Evolutionary conservation across 352 stramenopile species (phyloP), one percentile per base, ranked within the genome.

Genomic region (Phytophthora sp.): DNA sequence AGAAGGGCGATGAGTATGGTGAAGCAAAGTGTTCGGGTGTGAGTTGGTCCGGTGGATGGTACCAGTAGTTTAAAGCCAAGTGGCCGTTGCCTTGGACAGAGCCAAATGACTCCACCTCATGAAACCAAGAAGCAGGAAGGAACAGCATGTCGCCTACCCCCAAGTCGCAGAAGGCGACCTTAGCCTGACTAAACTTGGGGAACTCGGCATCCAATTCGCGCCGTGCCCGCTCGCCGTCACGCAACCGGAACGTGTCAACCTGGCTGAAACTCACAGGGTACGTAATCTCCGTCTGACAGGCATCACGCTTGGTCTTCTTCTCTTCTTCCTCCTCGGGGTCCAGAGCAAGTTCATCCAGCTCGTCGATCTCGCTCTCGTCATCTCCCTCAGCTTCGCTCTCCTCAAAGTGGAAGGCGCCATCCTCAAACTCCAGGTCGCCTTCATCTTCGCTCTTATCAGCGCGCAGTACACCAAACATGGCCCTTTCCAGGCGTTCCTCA

Each of bases 111-210:
- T 90, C 90, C 9, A 99, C 97, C 64, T 99, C 93, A 71, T 99
- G 97, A 73, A 99, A 99, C 97, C 97, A 99, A 8, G 93, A 97
- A 13, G 96, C 95, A 33, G 97, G 97, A 20, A 99, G 79, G 62
- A 98, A 99, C 12, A 99, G 76, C 77, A 98, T 98, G 45, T 99
- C 83, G n/a, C 96, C 97, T 18, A 80, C 89, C 31, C 86, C 64
- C 21, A 99, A 58, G 36, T 97, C 80, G 49, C 84, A 92, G 41
- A 86, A 88, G 2, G 83, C 82, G 11, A 65, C 74, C 31, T 84
- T 91, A 13, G 83, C 84, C 23, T 79, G 31, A 15, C 42, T 54
- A 36, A 94, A 94, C 2, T 69, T 67, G 5, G 84, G 84, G 57
- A 90, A 94, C 42, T 93, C 70, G 1, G 31, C 30, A 20, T 75